A percentile compares a stretch with the other conserved stretches of the same genome.
phyloP scores from a whole-genome alignment of 805 yeast genomes.

The Blastobotrys mokoenaii region DNA sequence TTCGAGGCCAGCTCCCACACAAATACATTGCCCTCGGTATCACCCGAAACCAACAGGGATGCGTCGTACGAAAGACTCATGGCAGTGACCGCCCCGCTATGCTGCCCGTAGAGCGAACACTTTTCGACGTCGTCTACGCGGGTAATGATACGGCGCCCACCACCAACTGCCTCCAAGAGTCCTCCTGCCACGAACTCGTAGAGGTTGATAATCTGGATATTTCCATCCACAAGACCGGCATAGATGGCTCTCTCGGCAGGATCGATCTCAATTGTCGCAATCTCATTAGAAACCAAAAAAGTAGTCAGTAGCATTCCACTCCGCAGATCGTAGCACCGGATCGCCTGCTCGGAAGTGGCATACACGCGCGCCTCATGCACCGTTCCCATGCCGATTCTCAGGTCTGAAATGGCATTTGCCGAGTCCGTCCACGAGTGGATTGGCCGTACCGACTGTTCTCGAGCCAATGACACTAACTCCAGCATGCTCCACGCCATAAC shows the following conservation, averaged over 20 bases:
- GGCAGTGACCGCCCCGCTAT: slow-evolving; percentile 38
- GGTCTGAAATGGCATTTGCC: slow-evolving; percentile 41
- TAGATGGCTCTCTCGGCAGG: slow-evolving; percentile 72
- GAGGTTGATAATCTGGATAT: slow-evolving; percentile 47
- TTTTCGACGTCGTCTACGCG: slow-evolving; percentile 24
- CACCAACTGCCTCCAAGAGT: slow-evolving; percentile 52
- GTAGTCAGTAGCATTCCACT: slow-evolving; percentile 49
- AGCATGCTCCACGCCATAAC: slow-evolving; percentile 62
- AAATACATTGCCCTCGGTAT: slow-evolving; percentile 55
- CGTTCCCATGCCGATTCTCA: slow-evolving; percentile 43
- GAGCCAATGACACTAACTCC: slow-evolving; percentile 41
- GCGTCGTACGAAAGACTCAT: slow-evolving; percentile 67
- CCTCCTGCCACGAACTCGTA: slow-evolving; percentile 32
- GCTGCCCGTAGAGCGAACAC: slow-evolving; percentile 16
- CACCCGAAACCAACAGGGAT: slow-evolving; percentile 64
- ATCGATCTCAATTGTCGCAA: slow-evolving; percentile 56
- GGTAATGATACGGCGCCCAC: slow-evolving; percentile 43
- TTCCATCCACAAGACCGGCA: slow-evolving; percentile 60
- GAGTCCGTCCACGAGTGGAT: slow-evolving; percentile 27
- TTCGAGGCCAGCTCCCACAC: slow-evolving; percentile 48
- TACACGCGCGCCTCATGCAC: slow-evolving; percentile 54
- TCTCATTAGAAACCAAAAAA: slow-evolving; percentile 54
- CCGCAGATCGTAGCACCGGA: slow-evolving; percentile 57
- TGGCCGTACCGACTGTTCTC: slow-evolving; percentile 23
- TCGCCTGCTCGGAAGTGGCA: slow-evolving; percentile 65